These are phyloP conservation scores for Fusarium sp. DNA, from an alignment of 2,329 filamentous ascomycete species.

Conservation along the genomic window DNA sequence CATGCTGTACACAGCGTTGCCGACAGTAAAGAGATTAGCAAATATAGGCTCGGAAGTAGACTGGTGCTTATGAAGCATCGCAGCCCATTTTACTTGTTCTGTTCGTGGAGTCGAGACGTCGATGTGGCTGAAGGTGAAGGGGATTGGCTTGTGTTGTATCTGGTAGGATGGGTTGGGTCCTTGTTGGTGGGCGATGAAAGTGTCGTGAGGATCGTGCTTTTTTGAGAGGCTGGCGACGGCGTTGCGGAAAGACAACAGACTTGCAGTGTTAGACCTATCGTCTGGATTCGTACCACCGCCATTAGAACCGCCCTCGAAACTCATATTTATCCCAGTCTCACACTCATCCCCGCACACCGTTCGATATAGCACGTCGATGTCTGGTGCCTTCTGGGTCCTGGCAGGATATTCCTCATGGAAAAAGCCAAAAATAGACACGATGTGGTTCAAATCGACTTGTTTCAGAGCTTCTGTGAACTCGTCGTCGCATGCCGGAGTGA, in stretches of 20 bases:
- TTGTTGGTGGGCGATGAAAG: fast-evolving
- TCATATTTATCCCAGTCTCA: no score
- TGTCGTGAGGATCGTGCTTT: neutral
- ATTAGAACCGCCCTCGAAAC: no score
- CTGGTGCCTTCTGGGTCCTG: neutral
- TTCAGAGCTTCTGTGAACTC: neutral
- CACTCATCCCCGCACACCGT: no score
- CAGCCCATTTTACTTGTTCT: fast-evolving
- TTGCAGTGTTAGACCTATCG: fast-evolving
- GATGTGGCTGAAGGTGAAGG: neutral
- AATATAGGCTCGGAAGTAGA: fast-evolving
- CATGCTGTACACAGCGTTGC: neutral
- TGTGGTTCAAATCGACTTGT: fast-evolving
- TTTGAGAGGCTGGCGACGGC: neutral
- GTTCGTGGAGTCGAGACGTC: neutral
- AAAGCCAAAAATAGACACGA: neutral
- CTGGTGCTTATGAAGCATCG: neutral
- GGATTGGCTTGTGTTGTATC: neutral
- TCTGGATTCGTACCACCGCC: neutral
- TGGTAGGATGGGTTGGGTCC: neutral
- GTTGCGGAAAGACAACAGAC: fast-evolving
- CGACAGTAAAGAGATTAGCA: neutral
- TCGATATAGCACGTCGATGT: neutral
- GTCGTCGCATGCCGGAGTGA: neutral
- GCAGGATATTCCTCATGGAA: neutral